Evolutionary conservation across 2,329 filamentous ascomycete genomes (phyloP), one percentile per base, ranked within the genome.

Genomic region (Fusarium clavum): DNA sequence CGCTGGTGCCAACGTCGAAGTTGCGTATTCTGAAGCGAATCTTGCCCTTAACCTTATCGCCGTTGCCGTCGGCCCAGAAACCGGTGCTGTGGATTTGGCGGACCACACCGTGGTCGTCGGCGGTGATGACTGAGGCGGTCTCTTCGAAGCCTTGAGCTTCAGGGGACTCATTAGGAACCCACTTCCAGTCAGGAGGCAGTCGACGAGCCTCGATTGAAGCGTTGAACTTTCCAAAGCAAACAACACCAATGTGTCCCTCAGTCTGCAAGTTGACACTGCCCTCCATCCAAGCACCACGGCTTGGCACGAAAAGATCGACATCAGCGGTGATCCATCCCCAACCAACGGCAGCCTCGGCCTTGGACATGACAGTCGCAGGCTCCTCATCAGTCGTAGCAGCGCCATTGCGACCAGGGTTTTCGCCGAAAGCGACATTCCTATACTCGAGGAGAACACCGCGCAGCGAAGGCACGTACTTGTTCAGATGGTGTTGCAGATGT

Each of bases 141-240:
- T 82, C 79, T 49, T 86, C 84, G 57, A 85, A 81, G 29, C 77
- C 78, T 14, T 77, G 73, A 0, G 79, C 80, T 52, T 82, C 80
- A 3, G 77, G 72, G 9, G 80, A 76, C 57, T 81, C 83, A 34
- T 89, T 85, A 13, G 90, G 88, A 18, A 93, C 85, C 91, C 94
- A 98, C 66, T 84, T 89, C 96, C 95, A 99, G 25, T 87, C 86
- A 16, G 83, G 80, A 0, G 96, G 96, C 18, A 99, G 83, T 38
- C 93, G 86, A 65, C 88, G 88, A 24, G 91, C 86, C 74, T 95
- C 92, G 64, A 99, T 92, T 45, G 91, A 93, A 2, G 95, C 93
- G 73, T 96, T 97, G 85, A 98, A 98, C 71, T 94, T 89, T 79
- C 95, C 95, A 81, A 94, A 94, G 79, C 94, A 96, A 13, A 97